Conservation (phyloP, 208 protist species). For the Wallacemonas rigidus region DNA sequence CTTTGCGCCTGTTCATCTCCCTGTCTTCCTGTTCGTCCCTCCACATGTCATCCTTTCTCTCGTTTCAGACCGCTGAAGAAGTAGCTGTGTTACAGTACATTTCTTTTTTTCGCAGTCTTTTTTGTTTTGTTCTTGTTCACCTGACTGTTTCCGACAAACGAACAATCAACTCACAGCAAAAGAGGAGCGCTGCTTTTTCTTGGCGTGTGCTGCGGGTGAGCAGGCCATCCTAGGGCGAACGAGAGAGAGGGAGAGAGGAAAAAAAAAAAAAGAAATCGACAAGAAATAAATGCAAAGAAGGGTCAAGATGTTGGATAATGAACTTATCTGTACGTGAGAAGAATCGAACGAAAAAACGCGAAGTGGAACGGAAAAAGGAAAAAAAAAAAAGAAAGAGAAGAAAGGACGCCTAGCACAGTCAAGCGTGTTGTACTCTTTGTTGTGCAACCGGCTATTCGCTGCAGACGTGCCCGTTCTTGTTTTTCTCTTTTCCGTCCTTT, state of each 20-base stretch:
- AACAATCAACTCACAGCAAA: too few relatives aligned
- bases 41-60: neutral
- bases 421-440: conserved; percentile 11
- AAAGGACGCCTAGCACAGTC: conserved; percentile 10
- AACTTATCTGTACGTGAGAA: too few relatives aligned
- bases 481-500: conserved; percentile 22
- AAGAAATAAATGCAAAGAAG: too few relatives aligned
- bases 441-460: conserved; percentile 3
- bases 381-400: conserved; percentile 25
- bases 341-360: conserved; percentile 12
- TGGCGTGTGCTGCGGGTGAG: neutral
- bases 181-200: neutral
- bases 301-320: too few relatives aligned
- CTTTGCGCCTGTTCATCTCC: neutral
- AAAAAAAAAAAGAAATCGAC: too few relatives aligned
- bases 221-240: too few relatives aligned
- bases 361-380: conserved; percentile 20
- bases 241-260: too few relatives aligned
- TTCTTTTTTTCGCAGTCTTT: too few relatives aligned
- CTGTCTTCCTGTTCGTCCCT: neutral
- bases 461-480: conserved; percentile 9
- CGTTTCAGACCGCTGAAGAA: too few relatives aligned
- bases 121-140: too few relatives aligned
- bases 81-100: too few relatives aligned
- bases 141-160: too few relatives aligned